Percentiles rank a stretch among this genome's conserved stretches.
Conservation (phyloP, 176 grass and related monocot species). For the Cenchrus americanus region DNA sequence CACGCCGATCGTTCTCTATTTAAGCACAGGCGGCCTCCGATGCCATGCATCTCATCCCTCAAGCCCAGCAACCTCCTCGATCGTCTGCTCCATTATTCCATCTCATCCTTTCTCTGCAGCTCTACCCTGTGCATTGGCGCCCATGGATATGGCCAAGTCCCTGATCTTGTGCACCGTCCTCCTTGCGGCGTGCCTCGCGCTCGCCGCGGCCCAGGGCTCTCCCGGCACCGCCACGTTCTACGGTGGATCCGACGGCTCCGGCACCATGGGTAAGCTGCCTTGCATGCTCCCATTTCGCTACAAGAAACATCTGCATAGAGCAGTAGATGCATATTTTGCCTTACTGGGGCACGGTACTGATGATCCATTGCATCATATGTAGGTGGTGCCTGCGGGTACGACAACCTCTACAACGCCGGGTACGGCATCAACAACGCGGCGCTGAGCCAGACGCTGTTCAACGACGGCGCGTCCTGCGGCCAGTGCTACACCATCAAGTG, state of each 20-base stretch:
- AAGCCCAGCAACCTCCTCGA: not conserved
- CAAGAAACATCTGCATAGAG: not conserved
- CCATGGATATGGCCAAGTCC: not conserved
- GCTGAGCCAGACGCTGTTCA: conserved; percentile 28
- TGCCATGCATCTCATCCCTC: conserved; percentile 22
- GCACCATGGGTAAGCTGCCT: conserved; percentile 39
- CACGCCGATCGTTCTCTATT: not conserved
- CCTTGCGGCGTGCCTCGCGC: not conserved
- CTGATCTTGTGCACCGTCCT: not conserved
- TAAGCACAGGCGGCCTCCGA: not conserved
- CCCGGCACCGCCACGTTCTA: conserved; percentile 36
- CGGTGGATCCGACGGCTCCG: not conserved
- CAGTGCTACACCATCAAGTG: conserved; percentile 45
- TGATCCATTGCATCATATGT: not conserved
- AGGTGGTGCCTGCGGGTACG: conserved; percentile 66
- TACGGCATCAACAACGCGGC: too few species aligned
- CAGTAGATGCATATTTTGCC: not conserved
- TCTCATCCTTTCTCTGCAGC: not conserved
- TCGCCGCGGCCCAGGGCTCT: not conserved
- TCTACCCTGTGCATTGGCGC: not conserved
- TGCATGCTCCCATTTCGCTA: not conserved
- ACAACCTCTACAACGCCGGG: too few species aligned
- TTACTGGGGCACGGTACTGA: not conserved
- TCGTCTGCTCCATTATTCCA: too few species aligned
- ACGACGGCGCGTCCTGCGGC: conserved; percentile 51